phyloP scores from a whole-genome alignment of 2,329 filamentous ascomycete species.

The Apiospora kogelbergensis region DNA sequence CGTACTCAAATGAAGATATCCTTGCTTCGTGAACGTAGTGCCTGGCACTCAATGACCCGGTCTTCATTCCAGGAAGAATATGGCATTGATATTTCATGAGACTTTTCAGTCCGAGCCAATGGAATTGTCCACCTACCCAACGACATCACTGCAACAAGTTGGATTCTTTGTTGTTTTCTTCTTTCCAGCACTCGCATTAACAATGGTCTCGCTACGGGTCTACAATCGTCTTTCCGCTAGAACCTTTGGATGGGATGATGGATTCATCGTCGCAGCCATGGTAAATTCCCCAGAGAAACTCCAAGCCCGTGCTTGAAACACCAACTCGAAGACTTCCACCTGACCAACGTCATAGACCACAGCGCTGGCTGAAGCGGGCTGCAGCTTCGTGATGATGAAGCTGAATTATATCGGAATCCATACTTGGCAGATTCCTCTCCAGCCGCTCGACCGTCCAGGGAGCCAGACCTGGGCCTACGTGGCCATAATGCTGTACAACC shows the following conservation, averaged over 20 bases:
- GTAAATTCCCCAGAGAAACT: slow-evolving; percentile 11
- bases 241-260: slow-evolving; percentile 22
- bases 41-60: not conserved
- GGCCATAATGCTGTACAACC: slow-evolving; percentile 17
- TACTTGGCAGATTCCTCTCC: slow-evolving; percentile 20
- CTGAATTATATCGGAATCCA: slow-evolving; percentile 19
- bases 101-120: not conserved
- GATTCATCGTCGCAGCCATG: not conserved
- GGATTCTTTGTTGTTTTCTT: slow-evolving; percentile 25
- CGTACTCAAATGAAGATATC: not conserved
- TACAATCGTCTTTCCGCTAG: slow-evolving; percentile 22
- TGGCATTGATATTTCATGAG: not conserved
- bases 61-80: not conserved
- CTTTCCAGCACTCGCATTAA: slow-evolving; percentile 19
- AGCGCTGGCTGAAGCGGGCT: slow-evolving; percentile 11
- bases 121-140: slow-evolving; percentile 15
- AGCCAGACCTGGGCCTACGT: slow-evolving; percentile 26
- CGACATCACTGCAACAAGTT: slow-evolving; percentile 20
- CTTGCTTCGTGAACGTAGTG: not conserved
- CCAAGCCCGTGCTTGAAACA: slow-evolving; percentile 14
- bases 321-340: not conserved
- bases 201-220: slow-evolving; percentile 20
- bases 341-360: slow-evolving; percentile 10
- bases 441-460: slow-evolving; percentile 9
- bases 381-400: slow-evolving; percentile 17